Evolutionary conservation across 1,284 basidiomycete species (phyloP), one percentile per base, ranked within the genome.

Genomic region (Marasmius fiardii): DNA sequence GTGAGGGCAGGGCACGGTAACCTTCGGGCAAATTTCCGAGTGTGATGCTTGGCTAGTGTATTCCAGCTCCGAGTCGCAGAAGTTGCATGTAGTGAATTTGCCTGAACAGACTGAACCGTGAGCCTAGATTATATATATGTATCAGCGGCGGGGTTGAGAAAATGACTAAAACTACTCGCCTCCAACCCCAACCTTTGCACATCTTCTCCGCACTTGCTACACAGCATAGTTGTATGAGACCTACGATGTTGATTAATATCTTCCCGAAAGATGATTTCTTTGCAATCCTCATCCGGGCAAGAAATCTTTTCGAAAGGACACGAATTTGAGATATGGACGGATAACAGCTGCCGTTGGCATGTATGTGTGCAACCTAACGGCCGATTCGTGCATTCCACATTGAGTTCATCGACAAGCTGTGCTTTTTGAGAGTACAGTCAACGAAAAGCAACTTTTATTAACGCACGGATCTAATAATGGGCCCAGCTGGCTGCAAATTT

Each of bases 381-480:
- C 21, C 74, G 73, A 57, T 88, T 74, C 8, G 81, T 76, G 68
- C 92, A 94, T 64, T 86, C 81, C 0, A 94, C 90, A 26, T 82
- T 57, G 43, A 95, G 76, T 72, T 94, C 92, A 61, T 94, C 91
- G 39, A 93, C 89, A 63, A 95, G 83, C 90, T 93, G 60, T 23
- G 58, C 54, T 5, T 55, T 33, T 53, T n/a, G 4, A 49, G 54
- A 61, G 44, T 18, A 18, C 7, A 33, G 12, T 31, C n/a, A 16
- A 5, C 20, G 28, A 43, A 26, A 67, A 61, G 54, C 57, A 63
- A 24, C 63, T 54, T 1, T 61, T 51, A 48, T 58, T 54, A 20
- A 77, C 88, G 60, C 61, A 92, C 90, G 60, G 88, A 83, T 62
- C 88, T 81, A 35, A 92, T 76, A 33, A 92, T 82, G 10, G 86